These are phyloP conservation scores for Eucalyptus pauciflora DNA, from an alignment of 345 rosid species.

Conservation along the genomic window DNA sequence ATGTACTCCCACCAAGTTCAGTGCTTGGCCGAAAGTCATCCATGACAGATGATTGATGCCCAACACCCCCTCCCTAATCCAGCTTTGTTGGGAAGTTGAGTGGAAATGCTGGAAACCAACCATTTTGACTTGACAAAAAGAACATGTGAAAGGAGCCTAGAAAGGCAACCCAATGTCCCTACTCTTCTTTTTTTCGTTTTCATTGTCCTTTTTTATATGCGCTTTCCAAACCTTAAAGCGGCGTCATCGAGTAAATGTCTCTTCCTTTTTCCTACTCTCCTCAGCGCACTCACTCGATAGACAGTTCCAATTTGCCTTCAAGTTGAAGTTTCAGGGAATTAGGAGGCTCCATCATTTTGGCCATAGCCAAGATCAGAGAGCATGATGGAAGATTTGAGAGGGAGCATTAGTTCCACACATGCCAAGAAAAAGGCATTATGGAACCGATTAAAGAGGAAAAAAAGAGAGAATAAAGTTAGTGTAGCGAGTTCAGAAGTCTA, in stretches of 20 bases:
- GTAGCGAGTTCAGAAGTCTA: neutral
- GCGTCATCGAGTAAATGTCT: neutral
- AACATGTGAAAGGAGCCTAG: neutral
- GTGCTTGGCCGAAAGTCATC: neutral
- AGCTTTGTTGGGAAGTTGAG: neutral
- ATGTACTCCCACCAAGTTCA: neutral
- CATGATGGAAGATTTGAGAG: neutral
- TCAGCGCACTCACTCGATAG: neutral
- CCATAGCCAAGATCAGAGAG: neutral
- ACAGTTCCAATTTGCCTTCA: neutral
- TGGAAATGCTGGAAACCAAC: neutral
- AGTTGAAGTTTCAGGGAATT: neutral
- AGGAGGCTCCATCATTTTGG: neutral
- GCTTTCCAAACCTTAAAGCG: neutral
- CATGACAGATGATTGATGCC: neutral
- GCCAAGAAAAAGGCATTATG: neutral
- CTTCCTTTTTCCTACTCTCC: neutral
- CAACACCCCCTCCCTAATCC: neutral
- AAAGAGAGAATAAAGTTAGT: neutral
- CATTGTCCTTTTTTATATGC: neutral
- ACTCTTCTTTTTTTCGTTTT: neutral
- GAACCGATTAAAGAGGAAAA: neutral
- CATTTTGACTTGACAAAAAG: neutral
- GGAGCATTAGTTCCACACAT: neutral
- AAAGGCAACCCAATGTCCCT: neutral